Base-by-base conservation (phyloP, 1,284 basidiomycete species). In the Afroboletus lepidellus region DNA sequence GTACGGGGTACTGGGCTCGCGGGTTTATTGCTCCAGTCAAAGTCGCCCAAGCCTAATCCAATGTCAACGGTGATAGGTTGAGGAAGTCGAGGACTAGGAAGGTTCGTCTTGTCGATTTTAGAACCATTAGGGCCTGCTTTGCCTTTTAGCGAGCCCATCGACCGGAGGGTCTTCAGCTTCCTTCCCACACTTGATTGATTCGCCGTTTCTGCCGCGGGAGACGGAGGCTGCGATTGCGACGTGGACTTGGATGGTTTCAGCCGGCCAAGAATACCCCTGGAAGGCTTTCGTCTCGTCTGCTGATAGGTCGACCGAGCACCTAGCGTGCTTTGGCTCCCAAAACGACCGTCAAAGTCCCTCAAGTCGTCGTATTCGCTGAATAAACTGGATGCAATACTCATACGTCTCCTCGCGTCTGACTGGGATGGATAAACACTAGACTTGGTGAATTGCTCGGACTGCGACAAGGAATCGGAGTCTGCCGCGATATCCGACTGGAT, bases 311-410 rank as follows among this genome's bases (percentile, higher is more conserved):
- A 71, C 56, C 56, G 74, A 57, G 70, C 74, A 6, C 78, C 84
- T 15, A 91, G 67, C 0, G 87, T 90, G 60, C 85, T 90, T 55
- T 76, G 77, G 63, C 90, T 92, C 59, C 87, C 87, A 58, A 92
- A 92, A 15, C 85, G 78, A 39, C 90, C 90, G 30, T 90, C 86
- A 53, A 92, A 92, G 66, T 92, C 90, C 29, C 80, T 75, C 29
- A 92, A 69, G 68, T 92, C 91, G 57, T 92, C 90, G 57, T 92
- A 92, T 59, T 92, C 90, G 63, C 89, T 91, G 66, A 89, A 89
- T 20, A 74, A 73, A 58, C 80, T 79, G 2, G 85, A 85, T 29
- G 75, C 78, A 24, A 81, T 69, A 53, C 84, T 87, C 48, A 82
- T 84, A 37, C 84, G 76, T 33, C 78, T 74, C 56, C 71, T 69